A percentile compares a stretch with the other conserved stretches of the same genome.
phyloP scores from a whole-genome alignment of 768 basidiomycete species.

The Vararia minispora region DNA sequence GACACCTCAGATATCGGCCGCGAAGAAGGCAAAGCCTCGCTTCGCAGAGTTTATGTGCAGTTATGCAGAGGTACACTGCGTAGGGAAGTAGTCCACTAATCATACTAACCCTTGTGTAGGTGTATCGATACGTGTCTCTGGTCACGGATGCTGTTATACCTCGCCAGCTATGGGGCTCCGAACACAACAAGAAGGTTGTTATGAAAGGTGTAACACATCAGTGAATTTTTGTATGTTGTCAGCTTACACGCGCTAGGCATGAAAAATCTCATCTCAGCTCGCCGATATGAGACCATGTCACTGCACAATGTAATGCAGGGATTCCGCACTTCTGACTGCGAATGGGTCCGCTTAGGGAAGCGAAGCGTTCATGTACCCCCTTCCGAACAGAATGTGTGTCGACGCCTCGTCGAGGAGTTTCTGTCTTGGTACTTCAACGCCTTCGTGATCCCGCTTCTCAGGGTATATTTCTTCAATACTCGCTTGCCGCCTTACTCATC shows the following conservation, averaged over 20 bases:
- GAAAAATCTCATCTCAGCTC: conserved; percentile 57
- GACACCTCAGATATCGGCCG: conserved; percentile 31
- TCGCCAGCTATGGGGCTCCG: conserved; percentile 67
- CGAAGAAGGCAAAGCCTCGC: conserved; percentile 45
- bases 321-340: conserved; percentile 62
- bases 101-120: conserved; percentile 27
- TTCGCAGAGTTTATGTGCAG: conserved; percentile 70
- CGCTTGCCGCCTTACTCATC: not conserved
- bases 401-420: conserved; percentile 79
- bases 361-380: conserved; percentile 41
- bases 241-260: conserved; percentile 36
- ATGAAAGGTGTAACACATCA: conserved; percentile 31
- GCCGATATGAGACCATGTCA: conserved; percentile 73
- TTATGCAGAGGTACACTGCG: conserved; percentile 42
- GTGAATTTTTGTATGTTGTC: not conserved
- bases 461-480: conserved; percentile 39
- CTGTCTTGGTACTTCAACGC: conserved; percentile 92
- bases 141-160: conserved; percentile 66
- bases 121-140: conserved; percentile 52
- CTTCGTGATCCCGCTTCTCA: conserved; percentile 69
- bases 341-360: conserved; percentile 55
- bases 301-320: conserved; percentile 71
- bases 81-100: not conserved
- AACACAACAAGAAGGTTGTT: conserved; percentile 49
- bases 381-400: conserved; percentile 63